Evolutionary conservation across 2,329 filamentous ascomycete species (phyloP).

Genomic region (Cladosporium halotolerans): DNA sequence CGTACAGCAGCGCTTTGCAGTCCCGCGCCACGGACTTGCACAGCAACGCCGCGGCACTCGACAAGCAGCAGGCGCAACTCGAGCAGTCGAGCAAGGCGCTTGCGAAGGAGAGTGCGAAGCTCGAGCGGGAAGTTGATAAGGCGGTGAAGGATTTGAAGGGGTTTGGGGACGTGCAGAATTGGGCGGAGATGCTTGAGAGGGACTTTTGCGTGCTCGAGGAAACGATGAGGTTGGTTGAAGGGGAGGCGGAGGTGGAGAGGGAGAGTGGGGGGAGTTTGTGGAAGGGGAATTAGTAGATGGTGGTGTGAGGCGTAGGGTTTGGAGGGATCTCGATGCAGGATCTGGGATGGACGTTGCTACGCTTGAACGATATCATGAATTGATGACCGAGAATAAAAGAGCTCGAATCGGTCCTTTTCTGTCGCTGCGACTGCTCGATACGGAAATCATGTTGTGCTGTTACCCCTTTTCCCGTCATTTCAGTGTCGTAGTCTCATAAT

Average conservation of each 20-base stretch:
- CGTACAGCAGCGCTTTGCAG: constrained; percentile 62
- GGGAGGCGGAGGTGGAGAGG: constrained; percentile 21
- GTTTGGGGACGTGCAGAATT: constrained; percentile 77
- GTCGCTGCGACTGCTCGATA: too few species aligned
- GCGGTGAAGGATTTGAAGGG: constrained; percentile 65
- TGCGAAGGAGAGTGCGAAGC: constrained; percentile 58
- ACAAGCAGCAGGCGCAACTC: constrained; percentile 54
- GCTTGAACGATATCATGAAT: too few species aligned
- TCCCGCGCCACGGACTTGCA: constrained; percentile 64
- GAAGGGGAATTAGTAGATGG: constrained; percentile 7
- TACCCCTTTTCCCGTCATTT: neutral
- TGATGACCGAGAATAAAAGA: too few species aligned
- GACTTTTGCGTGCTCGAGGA: constrained; percentile 34
- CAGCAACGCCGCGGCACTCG: constrained; percentile 59
- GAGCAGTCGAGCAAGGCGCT: constrained; percentile 47
- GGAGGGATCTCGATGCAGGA: too few species aligned
- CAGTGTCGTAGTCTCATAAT: neutral
- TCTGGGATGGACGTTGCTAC: too few species aligned
- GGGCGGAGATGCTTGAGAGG: constrained; percentile 68
- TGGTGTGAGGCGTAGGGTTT: too few species aligned
- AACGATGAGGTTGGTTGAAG: constrained; percentile 31
- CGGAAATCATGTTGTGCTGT: neutral
- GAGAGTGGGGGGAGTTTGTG: constrained; percentile 28
- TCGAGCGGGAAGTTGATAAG: constrained; percentile 57
- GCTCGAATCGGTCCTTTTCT: too few species aligned